Conservation (phyloP, 768 basidiomycete species). For the Suillus spraguei region DNA sequence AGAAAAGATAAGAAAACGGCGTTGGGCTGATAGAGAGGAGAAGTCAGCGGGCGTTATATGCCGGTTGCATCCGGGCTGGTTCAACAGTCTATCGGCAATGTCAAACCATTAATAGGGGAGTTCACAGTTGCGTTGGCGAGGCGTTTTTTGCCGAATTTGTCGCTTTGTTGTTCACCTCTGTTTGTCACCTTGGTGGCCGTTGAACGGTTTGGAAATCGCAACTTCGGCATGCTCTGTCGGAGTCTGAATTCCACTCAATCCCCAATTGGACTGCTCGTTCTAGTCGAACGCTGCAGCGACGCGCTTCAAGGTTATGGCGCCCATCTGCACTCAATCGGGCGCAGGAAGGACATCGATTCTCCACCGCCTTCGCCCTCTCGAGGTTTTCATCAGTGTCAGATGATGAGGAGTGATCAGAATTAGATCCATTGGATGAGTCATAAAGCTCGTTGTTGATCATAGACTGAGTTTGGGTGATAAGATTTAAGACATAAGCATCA, state of each 20-base stretch:
- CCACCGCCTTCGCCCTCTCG: no score
- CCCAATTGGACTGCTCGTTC: background rate
- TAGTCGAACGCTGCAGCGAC: background rate
- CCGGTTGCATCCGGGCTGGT: background rate
- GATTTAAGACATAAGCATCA: no score
- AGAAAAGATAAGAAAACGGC: background rate
- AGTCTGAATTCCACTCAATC: background rate
- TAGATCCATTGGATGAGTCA: no score
- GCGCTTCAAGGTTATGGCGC: background rate
- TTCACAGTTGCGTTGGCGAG: background rate
- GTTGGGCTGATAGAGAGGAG: background rate
- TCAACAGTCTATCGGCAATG: background rate
- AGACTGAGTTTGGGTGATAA: no score
- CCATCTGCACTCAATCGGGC: background rate
- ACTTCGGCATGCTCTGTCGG: background rate
- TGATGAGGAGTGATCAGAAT: no score
- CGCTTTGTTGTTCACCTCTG: background rate
- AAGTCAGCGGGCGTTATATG: background rate
- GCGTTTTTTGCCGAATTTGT: background rate
- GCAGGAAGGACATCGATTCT: background rate
- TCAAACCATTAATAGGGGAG: background rate
- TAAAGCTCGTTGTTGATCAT: no score
- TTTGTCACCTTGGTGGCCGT: background rate
- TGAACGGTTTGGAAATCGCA: background rate
- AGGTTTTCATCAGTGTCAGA: no score